Evolutionary conservation across 805 yeast genomes (phyloP), one percentile per base, ranked within the genome.

Genomic region (Peterozyma toletana): DNA sequence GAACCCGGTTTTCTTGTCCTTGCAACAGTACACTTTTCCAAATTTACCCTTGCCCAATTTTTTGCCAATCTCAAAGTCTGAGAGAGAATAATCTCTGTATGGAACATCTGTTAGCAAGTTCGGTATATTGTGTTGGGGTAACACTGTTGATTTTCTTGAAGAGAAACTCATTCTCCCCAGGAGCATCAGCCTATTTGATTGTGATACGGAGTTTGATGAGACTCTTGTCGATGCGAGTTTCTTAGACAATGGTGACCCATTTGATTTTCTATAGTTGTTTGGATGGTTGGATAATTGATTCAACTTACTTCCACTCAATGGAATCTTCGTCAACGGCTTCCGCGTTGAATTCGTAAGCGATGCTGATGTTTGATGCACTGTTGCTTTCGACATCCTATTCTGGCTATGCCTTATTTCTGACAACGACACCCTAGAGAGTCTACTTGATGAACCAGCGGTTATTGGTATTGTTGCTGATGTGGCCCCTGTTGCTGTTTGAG

Each of bases 41-140:
- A 90, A 81, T 60, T 89, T 88, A 6, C 99, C 99, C 57, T 86
- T 88, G 0, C 98, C 99, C 40, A 91, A 70, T 45, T 83, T 80
- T 43, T 81, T 75, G 14, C 97, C 98, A 37, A 91, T 73, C 52
- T 89, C 96, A 63, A 91, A 91, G 56, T 86, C 93, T 29, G 68
- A 63, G 17, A 80, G 60, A 0, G 72, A 52, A 51, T 67, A 72
- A 31, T 65, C 48, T 40, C 60, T 47, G 33, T 52, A 42, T 2
- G 62, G 42, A 10, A 33, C 42, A 13, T 34, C 14, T 13, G 38
- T 11, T 27, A 45, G 30, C 10, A 43, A 37, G 18, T 39, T 42
- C 3, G 42, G 46, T 9, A 39, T 39, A 21, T 43, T 43, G 31
- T 43, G 27, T 21, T 21, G 27, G 7, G 27, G 27, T 21, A 21